A percentile compares a stretch with the other conserved stretches of the same genome.
Conservation (phyloP, 2,329 filamentous ascomycete species). For the Arthrobotrys sphaeroides region DNA sequence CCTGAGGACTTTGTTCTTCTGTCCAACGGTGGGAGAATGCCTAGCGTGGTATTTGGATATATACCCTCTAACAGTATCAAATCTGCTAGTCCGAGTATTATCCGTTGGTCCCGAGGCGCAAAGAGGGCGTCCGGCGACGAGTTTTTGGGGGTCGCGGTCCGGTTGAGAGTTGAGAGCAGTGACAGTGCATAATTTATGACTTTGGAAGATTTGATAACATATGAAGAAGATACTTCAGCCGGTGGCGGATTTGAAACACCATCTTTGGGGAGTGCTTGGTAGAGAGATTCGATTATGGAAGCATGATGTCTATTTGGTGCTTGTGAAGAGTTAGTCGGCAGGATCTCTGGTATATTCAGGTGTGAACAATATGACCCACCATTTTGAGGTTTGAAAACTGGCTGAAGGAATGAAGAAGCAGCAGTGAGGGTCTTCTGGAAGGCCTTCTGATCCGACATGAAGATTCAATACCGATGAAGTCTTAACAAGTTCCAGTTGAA, state of each 20-base stretch:
- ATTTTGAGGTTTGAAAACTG: conserved; percentile 45
- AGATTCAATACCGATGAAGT: neutral
- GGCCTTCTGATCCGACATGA: conserved; percentile 47
- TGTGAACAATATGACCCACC: conserved; percentile 2
- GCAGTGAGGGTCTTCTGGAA: conserved; percentile 36
- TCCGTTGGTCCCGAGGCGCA: conserved; percentile 54
- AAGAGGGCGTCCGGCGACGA: conserved; percentile 43
- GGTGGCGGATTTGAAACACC: neutral
- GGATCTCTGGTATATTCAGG: neutral
- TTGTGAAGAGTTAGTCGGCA: conserved; percentile 24
- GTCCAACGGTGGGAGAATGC: conserved; percentile 50
- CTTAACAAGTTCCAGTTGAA: neutral
- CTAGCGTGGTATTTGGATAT: conserved; percentile 56
- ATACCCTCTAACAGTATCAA: conserved; percentile 57
- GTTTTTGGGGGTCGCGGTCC: conserved; percentile 22
- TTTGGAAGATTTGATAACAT: conserved; percentile 12
- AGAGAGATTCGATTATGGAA: conserved; percentile 45
- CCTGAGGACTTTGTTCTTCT: conserved; percentile 49
- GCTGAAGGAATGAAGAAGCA: conserved; percentile 42
- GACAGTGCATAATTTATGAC: conserved; percentile 27
- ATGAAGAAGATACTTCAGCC: neutral
- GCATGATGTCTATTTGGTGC: conserved; percentile 29
- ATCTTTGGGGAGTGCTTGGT: conserved; percentile 27
- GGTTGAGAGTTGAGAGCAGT: conserved; percentile 20
- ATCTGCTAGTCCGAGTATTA: conserved; percentile 56